Evolutionary conservation across 257 asterid genomes (phyloP), one percentile per base, ranked within the genome.

Genomic region (Solanum chiquidenum): DNA sequence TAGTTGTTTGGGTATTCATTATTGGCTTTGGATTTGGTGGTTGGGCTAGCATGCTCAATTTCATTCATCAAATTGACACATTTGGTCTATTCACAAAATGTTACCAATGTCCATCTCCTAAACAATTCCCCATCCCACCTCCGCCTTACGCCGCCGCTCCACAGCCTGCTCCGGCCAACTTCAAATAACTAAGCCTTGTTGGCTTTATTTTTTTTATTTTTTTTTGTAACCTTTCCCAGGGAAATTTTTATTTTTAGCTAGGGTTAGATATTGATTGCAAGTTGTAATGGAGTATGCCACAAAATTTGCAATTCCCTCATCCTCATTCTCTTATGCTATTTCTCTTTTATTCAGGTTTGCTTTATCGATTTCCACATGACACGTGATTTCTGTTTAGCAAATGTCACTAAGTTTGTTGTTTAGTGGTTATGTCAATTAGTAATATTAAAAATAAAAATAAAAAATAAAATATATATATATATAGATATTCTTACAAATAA

Each of bases 21-120:
- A 83, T 92, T 72, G 94, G 93, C 31, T 92, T 92, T 76, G 94
- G 93, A 68, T 90, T 92, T 37, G 92, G 93, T 49, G 93, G 94
- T 27, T 92, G 94, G 94, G 94, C 93, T 62, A 91, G 92, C 68
- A 16, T 91, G 83, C 84, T 87, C 3, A 92, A 92, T 69, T 92
- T 92, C 46, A 20, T 91, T 71, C 93, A 91, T 91, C 94, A 92
- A n/a, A 91, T 92, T 35, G 93, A 92, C 72, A 88, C 93, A 11
- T 92, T 92, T 83, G 93, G 94, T 1, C 90, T 92, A 20, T 92
- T 91, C 89, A 91, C 94, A 1, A 91, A 91, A 86, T 92, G 94
- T 87, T 92, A 92, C 88, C 94, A 91, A 86, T 91, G 94, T 90
- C 90, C 89, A 23, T 88, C 92, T 2, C 93, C 85, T 60, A 86